Percentiles rank a stretch among this genome's conserved stretches.
Conservation (phyloP, 2,329 filamentous ascomycete genomes). For the Sclerotinia minor region DNA sequence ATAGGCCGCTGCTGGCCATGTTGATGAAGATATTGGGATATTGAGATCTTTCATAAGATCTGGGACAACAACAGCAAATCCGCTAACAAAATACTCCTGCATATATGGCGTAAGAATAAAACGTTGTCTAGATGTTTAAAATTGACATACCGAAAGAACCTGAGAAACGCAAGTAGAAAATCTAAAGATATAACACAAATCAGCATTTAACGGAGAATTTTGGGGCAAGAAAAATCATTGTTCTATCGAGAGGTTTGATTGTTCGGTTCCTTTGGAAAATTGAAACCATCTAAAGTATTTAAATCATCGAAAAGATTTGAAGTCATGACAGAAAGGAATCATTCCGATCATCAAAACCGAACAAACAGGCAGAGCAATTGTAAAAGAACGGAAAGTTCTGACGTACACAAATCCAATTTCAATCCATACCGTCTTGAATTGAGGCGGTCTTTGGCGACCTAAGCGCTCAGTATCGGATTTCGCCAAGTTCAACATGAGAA, state of each 20-base stretch:
- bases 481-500: constrained; percentile 14
- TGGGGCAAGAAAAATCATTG: background rate
- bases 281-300: too few relatives aligned
- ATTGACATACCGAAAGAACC: constrained; percentile 22
- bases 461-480: constrained; percentile 23
- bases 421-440: constrained; percentile 23
- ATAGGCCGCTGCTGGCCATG: constrained; percentile 61
- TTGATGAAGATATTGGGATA: constrained; percentile 60
- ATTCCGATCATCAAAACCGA: background rate
- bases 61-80: constrained; percentile 70
- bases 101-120: background rate
- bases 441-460: constrained; percentile 24
- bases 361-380: background rate
- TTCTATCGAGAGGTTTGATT: background rate
- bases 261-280: background rate
- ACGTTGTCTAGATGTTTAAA: background rate
- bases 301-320: background rate
- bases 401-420: constrained; percentile 26
- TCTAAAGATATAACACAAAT: background rate
- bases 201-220: background rate
- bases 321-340: background rate
- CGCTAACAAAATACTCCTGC: constrained; percentile 64
- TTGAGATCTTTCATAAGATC: constrained; percentile 58
- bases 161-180: constrained; percentile 22
- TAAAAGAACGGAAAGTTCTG: background rate